Evolutionary conservation across 371 early-diverging fungal species (phyloP).

Genomic region (Nematocida parisii): DNA sequence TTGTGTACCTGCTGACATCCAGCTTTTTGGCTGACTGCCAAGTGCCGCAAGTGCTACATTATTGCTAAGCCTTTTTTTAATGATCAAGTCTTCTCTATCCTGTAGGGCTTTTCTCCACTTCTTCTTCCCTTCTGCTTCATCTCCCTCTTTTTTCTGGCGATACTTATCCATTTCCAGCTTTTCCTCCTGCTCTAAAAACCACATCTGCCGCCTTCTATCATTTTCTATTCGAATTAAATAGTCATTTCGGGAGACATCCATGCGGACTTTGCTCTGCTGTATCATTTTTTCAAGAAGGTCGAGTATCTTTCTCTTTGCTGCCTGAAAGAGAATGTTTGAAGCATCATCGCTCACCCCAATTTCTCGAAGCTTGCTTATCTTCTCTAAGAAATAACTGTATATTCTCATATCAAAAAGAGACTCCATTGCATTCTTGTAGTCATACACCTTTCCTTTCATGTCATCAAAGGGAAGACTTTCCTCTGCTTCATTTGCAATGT

Average conservation of each 20-base stretch:
- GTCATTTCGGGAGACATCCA: constrained; percentile 58
- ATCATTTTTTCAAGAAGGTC: constrained; percentile 69
- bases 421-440: constrained; percentile 56
- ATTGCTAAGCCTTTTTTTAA: constrained; percentile 70
- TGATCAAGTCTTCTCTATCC: constrained; percentile 70
- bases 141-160: constrained; percentile 64
- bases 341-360: constrained; percentile 63
- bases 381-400: constrained; percentile 66
- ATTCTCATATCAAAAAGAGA: constrained; percentile 64
- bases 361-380: constrained; percentile 57
- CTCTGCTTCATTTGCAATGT: constrained; percentile 61
- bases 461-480: constrained; percentile 60
- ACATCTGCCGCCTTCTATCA: constrained; percentile 70
- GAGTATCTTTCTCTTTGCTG: constrained; percentile 66
- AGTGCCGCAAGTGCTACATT: constrained; percentile 70
- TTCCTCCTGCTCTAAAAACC: constrained; percentile 70
- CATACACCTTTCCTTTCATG: constrained; percentile 53
- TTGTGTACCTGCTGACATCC: constrained; percentile 64
- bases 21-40: constrained; percentile 68
- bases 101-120: constrained; percentile 67
- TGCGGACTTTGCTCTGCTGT: constrained; percentile 64
- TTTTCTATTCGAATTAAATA: constrained; percentile 67
- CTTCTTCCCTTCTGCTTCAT: constrained; percentile 65
- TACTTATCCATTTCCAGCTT: constrained; percentile 67
- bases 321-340: constrained; percentile 63